Evolutionary conservation across 495 filamentous ascomycete species (phyloP).

Genomic region (Xylaria cubensis): DNA sequence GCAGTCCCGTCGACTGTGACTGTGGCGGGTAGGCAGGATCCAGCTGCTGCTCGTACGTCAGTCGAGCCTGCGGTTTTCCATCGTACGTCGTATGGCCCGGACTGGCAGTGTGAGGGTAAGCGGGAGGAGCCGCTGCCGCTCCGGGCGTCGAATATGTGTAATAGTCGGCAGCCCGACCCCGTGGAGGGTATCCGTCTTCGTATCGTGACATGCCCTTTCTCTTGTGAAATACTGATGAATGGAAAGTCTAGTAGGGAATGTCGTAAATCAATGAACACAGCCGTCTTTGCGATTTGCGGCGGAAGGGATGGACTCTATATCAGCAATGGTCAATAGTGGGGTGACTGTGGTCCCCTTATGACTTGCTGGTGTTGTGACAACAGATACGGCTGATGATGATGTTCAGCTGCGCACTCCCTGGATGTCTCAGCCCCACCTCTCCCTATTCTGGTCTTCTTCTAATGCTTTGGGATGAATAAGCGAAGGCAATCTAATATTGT

Average conservation of each 20-base stretch:
- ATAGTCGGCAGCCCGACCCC: conserved; percentile 21
- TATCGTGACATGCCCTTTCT: conserved; percentile 38
- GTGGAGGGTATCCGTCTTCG: conserved; percentile 33
- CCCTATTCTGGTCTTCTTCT: not conserved
- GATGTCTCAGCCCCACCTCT: conserved; percentile 15
- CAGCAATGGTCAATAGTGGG: conserved; percentile 20
- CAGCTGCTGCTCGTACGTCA: conserved; percentile 40
- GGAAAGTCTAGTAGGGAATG: not conserved
- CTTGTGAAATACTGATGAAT: conserved; percentile 3
- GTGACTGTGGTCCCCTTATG: conserved; percentile 16
- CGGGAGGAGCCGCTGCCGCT: conserved; percentile 14
- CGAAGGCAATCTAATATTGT: not conserved
- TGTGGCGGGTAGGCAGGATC: conserved; percentile 19
- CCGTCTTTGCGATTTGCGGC: not conserved
- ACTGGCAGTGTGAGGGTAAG: conserved; percentile 28
- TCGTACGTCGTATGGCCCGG: conserved; percentile 24
- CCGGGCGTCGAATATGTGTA: conserved; percentile 29
- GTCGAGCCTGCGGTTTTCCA: conserved; percentile 27
- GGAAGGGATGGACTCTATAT: not conserved
- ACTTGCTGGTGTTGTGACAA: conserved; percentile 24
- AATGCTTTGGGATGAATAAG: not conserved
- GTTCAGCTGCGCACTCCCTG: conserved; percentile 24
- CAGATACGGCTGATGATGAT: conserved; percentile 20
- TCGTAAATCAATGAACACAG: not conserved
- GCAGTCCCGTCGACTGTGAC: conserved; percentile 21